Base-by-base conservation (phyloP, 169 alveolate species). In the Plasmodium gaboni region DNA sequence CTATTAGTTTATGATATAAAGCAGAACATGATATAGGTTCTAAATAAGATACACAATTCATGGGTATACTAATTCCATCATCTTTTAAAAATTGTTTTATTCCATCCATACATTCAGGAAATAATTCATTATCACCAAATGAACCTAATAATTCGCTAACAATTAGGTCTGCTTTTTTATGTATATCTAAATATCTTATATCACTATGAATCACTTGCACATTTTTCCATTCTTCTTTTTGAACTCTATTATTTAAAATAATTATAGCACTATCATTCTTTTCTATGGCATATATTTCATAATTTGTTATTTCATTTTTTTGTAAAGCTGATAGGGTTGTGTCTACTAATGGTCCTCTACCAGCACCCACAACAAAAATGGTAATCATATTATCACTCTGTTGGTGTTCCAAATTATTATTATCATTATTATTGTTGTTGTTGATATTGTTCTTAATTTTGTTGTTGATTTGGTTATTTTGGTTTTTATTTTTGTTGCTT, bases 71-170 rank as follows among this genome's bases (percentile, higher is more conserved):
- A 4, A 91, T 72, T 42, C 92, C 92, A 69, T 48, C 69, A 26
- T 57, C 68, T 22, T 92, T 72, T 51, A 92, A 83, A n/a, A 70
- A 88, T 55, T 76, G 72, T 80, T 94, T 87, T 22, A 94, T 64
- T 12, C 95, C 95, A 67, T 92, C 94, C n/a, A 94, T 65, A 57
- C 96, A 94, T 73, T 94, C 96, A 13, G 96, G 96, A 50, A 94
- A 92, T 44, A 94, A 85, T 61, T 94, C 96, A 59, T 94, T 94
- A 68, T 94, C 96, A 7, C 95, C 96, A 72, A 92, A 94, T 2
- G 96, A 88, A 5, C 96, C 96, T 26, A 94, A 50, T 38, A 94
- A 89, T 88, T 94, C 96, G 55, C 96, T 94, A 51, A 94, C 87
- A 17, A 94, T 92, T 70, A 88, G 63, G 19, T 91, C 96, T 38